A percentile compares a stretch with the other conserved stretches of the same genome.
Conservation (phyloP, 768 basidiomycete species). For the Naganishia antarctica region DNA sequence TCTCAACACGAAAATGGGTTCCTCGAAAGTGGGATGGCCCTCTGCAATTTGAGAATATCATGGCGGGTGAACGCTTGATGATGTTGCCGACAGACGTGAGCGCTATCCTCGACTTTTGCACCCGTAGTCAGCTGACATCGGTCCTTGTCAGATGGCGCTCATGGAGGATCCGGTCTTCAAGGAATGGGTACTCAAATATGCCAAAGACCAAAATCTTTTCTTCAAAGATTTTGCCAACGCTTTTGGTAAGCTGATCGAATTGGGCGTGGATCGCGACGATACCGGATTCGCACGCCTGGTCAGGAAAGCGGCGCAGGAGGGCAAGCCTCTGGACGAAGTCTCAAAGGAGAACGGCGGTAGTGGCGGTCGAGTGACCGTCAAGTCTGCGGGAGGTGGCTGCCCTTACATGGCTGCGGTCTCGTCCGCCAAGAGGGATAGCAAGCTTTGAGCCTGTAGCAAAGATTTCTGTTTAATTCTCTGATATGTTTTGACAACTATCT, state of each 20-base stretch:
- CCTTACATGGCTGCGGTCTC: slow-evolving; percentile 9
- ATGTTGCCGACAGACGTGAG: slow-evolving; percentile 50
- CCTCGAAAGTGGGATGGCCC: slow-evolving; percentile 49
- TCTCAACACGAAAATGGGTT: slow-evolving; percentile 46
- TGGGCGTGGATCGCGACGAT: slow-evolving; percentile 48
- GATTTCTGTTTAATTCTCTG: no score
- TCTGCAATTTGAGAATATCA: slow-evolving; percentile 48
- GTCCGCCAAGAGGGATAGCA: slow-evolving; percentile 16
- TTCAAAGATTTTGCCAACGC: slow-evolving; percentile 48
- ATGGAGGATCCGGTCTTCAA: slow-evolving; percentile 45
- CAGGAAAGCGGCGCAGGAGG: slow-evolving; percentile 44
- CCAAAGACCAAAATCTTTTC: slow-evolving; percentile 46
- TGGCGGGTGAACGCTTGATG: slow-evolving; percentile 48
- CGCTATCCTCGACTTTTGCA: background rate
- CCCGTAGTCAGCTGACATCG: background rate
- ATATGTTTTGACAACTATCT: no score
- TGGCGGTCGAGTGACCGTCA: slow-evolving; percentile 12
- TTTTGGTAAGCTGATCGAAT: slow-evolving; percentile 49
- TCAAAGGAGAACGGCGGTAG: slow-evolving; percentile 20
- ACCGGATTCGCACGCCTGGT: slow-evolving; percentile 47
- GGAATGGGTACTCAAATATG: slow-evolving; percentile 48
- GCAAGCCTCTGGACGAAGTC: slow-evolving; percentile 43
- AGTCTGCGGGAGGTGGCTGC: slow-evolving; percentile 7
- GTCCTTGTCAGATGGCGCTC: slow-evolving; percentile 41
- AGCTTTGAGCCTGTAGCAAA: background rate